Evolutionary conservation across 176 grass and related monocot species (phyloP).

Genomic region (Typha latifolia): DNA sequence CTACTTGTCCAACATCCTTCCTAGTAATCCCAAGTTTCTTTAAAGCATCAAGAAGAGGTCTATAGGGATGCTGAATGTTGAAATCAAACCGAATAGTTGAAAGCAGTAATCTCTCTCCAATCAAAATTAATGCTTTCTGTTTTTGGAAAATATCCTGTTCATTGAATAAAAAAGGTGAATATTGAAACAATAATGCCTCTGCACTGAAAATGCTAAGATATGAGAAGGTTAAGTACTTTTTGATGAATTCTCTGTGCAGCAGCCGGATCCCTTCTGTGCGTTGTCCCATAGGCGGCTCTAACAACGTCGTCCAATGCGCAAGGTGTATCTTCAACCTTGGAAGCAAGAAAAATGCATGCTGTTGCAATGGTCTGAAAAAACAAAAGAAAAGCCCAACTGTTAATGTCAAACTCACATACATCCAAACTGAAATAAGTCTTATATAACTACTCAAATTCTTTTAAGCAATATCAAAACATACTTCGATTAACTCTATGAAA

Average conservation of each 20-base stretch:
- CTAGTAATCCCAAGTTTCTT: slow-evolving; percentile 36
- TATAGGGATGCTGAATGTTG: slow-evolving; percentile 54
- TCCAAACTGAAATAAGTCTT: no score
- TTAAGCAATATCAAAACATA: no score
- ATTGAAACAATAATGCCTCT: no score
- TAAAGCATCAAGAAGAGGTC: slow-evolving; percentile 43
- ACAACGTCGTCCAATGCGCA: slow-evolving; percentile 44
- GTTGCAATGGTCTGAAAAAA: slow-evolving; percentile 48
- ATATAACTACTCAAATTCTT: no score
- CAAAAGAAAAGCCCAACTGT: background rate
- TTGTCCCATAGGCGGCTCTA: slow-evolving; percentile 42
- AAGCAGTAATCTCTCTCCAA: slow-evolving; percentile 52
- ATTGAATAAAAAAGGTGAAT: background rate
- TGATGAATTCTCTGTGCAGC: slow-evolving; percentile 39
- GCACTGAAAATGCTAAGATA: background rate
- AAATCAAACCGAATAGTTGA: slow-evolving; percentile 69
- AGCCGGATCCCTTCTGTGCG: slow-evolving; percentile 33
- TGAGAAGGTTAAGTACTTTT: slow-evolving; percentile 17
- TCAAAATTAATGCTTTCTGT: slow-evolving; percentile 45
- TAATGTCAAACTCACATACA: no score
- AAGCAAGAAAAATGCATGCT: slow-evolving; percentile 60
- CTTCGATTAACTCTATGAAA: no score
- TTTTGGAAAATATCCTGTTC: slow-evolving; percentile 41
- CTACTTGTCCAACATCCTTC: slow-evolving; percentile 42
- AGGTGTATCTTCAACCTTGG: slow-evolving; percentile 59